phyloP scores from a whole-genome alignment of 208 protist genomes.

The Porcisia deanei region DNA sequence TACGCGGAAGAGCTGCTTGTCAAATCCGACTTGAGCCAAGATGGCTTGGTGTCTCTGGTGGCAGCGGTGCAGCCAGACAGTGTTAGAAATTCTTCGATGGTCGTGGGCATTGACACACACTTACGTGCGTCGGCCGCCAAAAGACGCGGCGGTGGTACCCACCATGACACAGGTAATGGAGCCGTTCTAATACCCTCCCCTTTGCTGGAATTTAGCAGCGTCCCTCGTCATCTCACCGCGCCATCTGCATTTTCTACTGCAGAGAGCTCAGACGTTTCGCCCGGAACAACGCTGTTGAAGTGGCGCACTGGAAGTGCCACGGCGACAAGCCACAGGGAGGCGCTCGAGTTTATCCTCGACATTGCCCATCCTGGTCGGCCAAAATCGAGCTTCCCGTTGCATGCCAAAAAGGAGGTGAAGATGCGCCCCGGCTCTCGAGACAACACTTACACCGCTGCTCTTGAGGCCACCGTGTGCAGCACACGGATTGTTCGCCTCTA shows the following conservation, averaged over 20 bases:
- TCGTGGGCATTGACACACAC: constrained; percentile 18
- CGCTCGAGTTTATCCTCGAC: constrained; percentile 18
- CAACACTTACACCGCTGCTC: constrained; percentile 10
- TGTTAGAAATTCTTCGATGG: not conserved
- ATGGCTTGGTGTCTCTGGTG: constrained; percentile 15
- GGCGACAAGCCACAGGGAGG: not conserved
- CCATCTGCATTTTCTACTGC: not conserved
- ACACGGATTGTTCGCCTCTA: constrained; percentile 20
- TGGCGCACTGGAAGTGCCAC: constrained; percentile 5
- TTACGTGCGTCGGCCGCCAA: not conserved
- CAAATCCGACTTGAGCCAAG: constrained; percentile 20
- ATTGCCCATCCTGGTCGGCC: constrained; percentile 9
- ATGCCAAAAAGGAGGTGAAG: not conserved
- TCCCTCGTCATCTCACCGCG: not conserved
- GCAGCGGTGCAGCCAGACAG: constrained; percentile 11
- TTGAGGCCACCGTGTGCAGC: constrained; percentile 27
- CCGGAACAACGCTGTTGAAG: constrained; percentile 5
- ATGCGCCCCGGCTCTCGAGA: not conserved
- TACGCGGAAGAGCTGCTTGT: constrained; percentile 40
- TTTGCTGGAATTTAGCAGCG: constrained; percentile 5
- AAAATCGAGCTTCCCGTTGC: not conserved
- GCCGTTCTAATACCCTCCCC: constrained; percentile 2
- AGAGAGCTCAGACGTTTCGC: not conserved
- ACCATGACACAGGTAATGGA: not conserved
- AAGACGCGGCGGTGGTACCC: not conserved